Conservation (phyloP, 192 early-diverging fungal species). For the Oehlia diaphana region DNA sequence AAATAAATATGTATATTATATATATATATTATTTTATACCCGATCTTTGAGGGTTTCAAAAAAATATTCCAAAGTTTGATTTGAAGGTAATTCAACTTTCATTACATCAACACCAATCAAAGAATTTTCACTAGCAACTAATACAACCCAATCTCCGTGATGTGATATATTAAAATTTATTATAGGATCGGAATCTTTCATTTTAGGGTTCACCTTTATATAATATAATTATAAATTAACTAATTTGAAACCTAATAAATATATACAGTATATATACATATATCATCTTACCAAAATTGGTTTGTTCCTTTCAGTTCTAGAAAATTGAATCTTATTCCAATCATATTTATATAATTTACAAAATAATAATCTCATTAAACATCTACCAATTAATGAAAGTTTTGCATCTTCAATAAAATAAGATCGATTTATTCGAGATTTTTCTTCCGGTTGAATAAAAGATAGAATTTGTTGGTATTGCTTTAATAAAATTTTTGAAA, state of each 20-base stretch:
- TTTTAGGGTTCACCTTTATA: background rate
- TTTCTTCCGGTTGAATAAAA: slow-evolving; percentile 14
- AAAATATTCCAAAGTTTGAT: slow-evolving; percentile 39
- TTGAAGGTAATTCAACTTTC: slow-evolving; percentile 42
- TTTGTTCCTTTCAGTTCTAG: slow-evolving; percentile 20
- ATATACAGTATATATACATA: too few species aligned
- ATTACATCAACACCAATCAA: slow-evolving; percentile 54
- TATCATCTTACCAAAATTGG: slow-evolving; percentile 24
- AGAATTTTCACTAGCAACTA: slow-evolving; percentile 39
- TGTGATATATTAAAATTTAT: slow-evolving; percentile 55
- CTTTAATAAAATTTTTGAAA: slow-evolving; percentile 5
- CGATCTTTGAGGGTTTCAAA: slow-evolving; percentile 37
- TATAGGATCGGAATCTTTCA: background rate
- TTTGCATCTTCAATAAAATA: background rate
- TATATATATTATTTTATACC: background rate
- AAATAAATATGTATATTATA: too few species aligned
- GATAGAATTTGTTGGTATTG: slow-evolving; percentile 16
- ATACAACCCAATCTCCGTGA: slow-evolving; percentile 63
- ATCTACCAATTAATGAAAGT: slow-evolving; percentile 24
- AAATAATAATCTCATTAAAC: slow-evolving; percentile 21
- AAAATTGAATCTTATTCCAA: slow-evolving; percentile 19
- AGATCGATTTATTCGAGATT: slow-evolving; percentile 6
- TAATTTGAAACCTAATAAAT: too few species aligned
- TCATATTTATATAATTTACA: slow-evolving; percentile 9
- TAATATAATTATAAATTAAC: too few species aligned